These are phyloP conservation scores for Pseudogymnoascus sp. DNA, from an alignment of 2,329 filamentous ascomycete species.

Conservation along the genomic window DNA sequence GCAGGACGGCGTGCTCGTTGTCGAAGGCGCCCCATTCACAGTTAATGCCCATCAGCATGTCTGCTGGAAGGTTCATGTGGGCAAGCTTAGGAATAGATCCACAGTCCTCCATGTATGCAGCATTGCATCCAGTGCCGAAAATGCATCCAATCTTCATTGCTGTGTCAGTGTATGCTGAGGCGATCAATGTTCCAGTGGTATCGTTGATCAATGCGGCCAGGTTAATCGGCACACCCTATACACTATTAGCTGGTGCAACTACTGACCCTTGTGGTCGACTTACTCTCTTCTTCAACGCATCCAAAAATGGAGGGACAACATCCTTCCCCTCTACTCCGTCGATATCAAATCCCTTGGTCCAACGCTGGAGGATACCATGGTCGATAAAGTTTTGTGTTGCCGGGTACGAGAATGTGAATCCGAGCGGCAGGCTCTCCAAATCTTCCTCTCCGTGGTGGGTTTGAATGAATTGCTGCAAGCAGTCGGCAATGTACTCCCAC, in stretches of 20 bases:
- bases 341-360: conserved; percentile 98
- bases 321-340: conserved; percentile 83
- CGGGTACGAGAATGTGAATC: conserved; percentile 95
- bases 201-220: conserved; percentile 93
- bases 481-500: conserved; percentile 93
- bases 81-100: conserved; percentile 90
- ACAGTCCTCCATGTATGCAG: conserved; percentile 92
- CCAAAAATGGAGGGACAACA: conserved; percentile 81
- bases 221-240: conserved; percentile 79
- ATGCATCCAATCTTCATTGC: conserved; percentile 95
- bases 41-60: conserved; percentile 89
- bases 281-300: conserved; percentile 62
- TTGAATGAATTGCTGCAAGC: conserved; percentile 81
- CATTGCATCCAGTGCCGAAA: conserved; percentile 96
- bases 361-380: conserved; percentile 83
- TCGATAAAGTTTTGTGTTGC: conserved; percentile 91
- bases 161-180: conserved; percentile 90
- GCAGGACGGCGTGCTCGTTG: conserved; percentile 83
- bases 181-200: conserved; percentile 93
- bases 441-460: conserved; percentile 66
- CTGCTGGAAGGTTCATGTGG: conserved; percentile 77
- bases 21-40: conserved; percentile 97
- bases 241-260: conserved; percentile 15
- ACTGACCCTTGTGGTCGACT: conserved; percentile 18
- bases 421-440: conserved; percentile 63